Evolutionary conservation across 2,329 filamentous ascomycete genomes (phyloP), one percentile per base, ranked within the genome.

Genomic region (Clonostachys rosea): DNA sequence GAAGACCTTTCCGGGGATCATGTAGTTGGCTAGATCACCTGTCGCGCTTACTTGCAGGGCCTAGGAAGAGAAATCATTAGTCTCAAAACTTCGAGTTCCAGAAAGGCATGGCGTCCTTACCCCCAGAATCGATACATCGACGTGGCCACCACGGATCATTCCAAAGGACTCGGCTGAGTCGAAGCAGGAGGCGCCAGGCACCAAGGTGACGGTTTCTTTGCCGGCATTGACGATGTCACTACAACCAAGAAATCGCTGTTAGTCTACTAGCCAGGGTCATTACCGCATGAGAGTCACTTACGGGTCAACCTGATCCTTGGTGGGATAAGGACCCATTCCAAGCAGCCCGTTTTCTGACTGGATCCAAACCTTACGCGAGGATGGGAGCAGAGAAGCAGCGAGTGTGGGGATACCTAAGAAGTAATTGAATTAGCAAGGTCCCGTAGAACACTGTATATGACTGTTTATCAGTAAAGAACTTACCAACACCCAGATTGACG

Each of bases 321-420:
- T 83, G 12, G 89, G 89, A 64, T 92, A 92, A 1, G 87, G 79
- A 0, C 89, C 89, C 73, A 95, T 90, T 41, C 89, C 89, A 2
- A 95, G 66, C 47, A 95, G 86, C 10, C 89, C 89, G 64, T 95
- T 95, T 69, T 95, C 89, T 0, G 86, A 90, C 63, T 95, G 89
- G 40, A 95, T 78, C 81, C 89, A 91, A 30, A 95, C 89, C 51
- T 86, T 82, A n/a, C 82, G 76, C 43, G 78, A 79, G 1, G 78
- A 64, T 2, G 86, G 82, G 7, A 95, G 68, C 62, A 88, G 91
- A 1, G 83, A 86, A 0, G 89, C 87, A 1, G 89, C 88, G n/a
- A 94, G 74, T 14, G 89, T 95, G 0, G 89, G 89, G 63, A 95
- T 90, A n/a, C 89, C 36, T 39, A n/a, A 12, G 17, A 10, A 39